A percentile compares a stretch with the other conserved stretches of the same genome.
Evolutionary conservation across 257 asterid species (phyloP).

Genomic region (Salvia hispanica): DNA sequence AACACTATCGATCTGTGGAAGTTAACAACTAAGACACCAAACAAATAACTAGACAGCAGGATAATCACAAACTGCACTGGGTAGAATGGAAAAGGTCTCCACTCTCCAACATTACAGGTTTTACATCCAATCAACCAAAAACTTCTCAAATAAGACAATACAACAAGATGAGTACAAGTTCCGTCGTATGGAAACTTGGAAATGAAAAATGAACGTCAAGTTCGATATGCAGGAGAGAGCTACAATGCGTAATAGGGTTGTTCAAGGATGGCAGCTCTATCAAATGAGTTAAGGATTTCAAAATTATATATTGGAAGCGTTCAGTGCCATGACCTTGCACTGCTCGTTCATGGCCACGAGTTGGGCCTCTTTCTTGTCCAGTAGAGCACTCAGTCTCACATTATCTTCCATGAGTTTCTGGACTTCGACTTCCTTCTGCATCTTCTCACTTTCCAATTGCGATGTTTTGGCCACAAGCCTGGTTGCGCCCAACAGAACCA

Average conservation of each 20-base stretch:
- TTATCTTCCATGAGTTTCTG: conserved; percentile 94
- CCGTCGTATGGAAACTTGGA: conserved; percentile 19
- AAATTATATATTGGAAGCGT: conserved; percentile 56
- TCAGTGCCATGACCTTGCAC: conserved; percentile 92
- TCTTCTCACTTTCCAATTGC: conserved; percentile 85
- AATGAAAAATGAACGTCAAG: conserved; percentile 15
- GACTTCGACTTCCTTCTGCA: conserved; percentile 89
- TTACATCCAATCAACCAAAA: conserved; percentile 26
- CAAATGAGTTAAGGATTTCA: conserved; percentile 15
- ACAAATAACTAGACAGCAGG: conserved; percentile 6
- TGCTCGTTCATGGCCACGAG: conserved; percentile 97
- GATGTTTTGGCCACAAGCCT: conserved; percentile 82
- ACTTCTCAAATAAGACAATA: conserved; percentile 27
- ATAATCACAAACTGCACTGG: conserved; percentile 28
- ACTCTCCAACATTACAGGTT: conserved; percentile 22
- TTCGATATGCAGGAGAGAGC: conserved; percentile 15
- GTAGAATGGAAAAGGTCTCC: conserved; percentile 21
- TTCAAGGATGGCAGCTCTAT: conserved; percentile 15
- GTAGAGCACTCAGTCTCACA: conserved; percentile 63
- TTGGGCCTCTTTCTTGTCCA: conserved; percentile 98
- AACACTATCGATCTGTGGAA: background rate
- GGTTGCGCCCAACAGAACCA: conserved; percentile 36
- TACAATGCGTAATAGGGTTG: conserved; percentile 12
- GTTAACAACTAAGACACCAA: background rate
- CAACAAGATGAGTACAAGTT: conserved; percentile 32